Conservation (phyloP, 805 yeast genomes). For the Cyberlindnera samutprakarnensis region DNA sequence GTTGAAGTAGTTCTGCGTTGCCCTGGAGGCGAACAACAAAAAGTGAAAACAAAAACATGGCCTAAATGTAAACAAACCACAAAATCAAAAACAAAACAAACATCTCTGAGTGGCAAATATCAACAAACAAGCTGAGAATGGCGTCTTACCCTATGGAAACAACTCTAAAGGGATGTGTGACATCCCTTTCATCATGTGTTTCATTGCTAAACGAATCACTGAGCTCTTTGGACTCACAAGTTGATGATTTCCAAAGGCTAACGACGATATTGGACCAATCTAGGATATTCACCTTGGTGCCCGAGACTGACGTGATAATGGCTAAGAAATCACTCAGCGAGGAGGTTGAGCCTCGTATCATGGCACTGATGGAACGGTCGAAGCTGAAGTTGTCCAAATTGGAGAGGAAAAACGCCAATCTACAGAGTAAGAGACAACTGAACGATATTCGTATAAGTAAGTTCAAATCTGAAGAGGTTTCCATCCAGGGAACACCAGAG, state of each 20-base stretch:
- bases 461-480: constrained; percentile 11
- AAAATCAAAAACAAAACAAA: neutral
- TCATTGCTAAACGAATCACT: constrained; percentile 28
- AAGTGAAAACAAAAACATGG: no score
- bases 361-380: constrained; percentile 24
- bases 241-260: constrained; percentile 33
- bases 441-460: constrained; percentile 32
- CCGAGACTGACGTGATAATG: constrained; percentile 37
- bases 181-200: constrained; percentile 28
- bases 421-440: constrained; percentile 32
- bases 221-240: constrained; percentile 23
- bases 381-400: constrained; percentile 28
- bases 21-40: no score
- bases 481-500: constrained; percentile 23
- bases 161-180: constrained; percentile 24
- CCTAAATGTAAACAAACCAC: no score
- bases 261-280: constrained; percentile 34
- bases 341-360: constrained; percentile 36
- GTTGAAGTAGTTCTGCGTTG: no score
- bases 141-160: constrained; percentile 3
- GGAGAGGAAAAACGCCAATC: constrained; percentile 25
- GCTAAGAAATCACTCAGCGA: constrained; percentile 31
- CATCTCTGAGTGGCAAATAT: neutral
- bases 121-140: neutral
- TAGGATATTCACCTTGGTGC: constrained; percentile 43